Evolutionary conservation across 1,139 yeast species (phyloP).

Genomic region (Geotrichum cucujoidarum): DNA sequence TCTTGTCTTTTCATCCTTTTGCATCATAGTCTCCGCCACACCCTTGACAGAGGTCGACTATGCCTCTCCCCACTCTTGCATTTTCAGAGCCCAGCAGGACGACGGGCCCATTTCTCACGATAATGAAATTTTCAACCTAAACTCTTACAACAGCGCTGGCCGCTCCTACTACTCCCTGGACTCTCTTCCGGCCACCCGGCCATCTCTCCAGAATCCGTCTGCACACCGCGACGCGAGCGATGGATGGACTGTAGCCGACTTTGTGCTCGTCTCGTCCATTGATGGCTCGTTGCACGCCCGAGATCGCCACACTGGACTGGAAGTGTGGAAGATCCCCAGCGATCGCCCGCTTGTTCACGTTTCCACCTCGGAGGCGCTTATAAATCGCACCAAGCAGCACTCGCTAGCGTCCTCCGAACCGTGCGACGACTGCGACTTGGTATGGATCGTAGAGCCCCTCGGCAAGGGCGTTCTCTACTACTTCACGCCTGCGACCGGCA

Average conservation of each 20-base stretch:
- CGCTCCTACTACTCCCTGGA: constrained; percentile 7
- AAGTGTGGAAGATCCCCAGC: constrained; percentile 69
- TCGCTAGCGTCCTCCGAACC: constrained; percentile 8
- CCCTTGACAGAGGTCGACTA: neutral
- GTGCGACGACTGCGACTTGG: constrained; percentile 32
- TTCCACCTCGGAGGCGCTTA: constrained; percentile 20
- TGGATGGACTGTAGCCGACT: constrained; percentile 57
- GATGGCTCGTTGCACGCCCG: constrained; percentile 88
- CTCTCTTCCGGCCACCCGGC: neutral
- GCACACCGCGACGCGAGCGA: constrained; percentile 31
- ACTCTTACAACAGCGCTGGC: constrained; percentile 17
- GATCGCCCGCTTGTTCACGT: constrained; percentile 37
- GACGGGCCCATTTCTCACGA: too few relatives aligned
- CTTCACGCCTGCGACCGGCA: constrained; percentile 71
- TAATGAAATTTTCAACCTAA: too few relatives aligned
- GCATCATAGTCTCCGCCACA: neutral
- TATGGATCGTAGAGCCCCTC: constrained; percentile 89
- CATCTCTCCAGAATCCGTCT: neutral
- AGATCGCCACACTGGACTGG: constrained; percentile 68
- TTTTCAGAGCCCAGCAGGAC: too few relatives aligned
- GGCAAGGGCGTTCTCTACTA: constrained; percentile 84
- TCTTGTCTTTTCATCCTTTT: neutral
- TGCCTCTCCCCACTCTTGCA: neutral
- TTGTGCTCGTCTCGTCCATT: constrained; percentile 70
- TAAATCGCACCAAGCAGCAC: neutral